phyloP scores from a whole-genome alignment of 495 filamentous ascomycete genomes.

The Xylaria flabelliformis region DNA sequence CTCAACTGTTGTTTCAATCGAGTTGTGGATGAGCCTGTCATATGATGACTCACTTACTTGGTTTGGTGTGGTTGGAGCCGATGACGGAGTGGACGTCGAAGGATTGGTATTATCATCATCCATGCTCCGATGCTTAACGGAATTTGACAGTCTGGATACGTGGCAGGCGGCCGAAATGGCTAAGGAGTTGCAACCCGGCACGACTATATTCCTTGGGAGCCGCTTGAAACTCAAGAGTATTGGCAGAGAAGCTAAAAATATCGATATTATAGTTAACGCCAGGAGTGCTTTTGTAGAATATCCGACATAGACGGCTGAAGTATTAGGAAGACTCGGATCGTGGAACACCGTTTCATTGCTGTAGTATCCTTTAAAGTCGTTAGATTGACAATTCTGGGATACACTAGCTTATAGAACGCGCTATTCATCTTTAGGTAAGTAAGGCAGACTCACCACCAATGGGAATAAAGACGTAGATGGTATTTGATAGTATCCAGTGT shows the following conservation, averaged over 20 bases:
- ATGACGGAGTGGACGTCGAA: not conserved
- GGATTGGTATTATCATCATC: not conserved
- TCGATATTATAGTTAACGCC: not conserved
- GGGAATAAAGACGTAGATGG: constrained; percentile 44
- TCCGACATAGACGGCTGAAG: not conserved
- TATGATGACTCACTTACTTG: not conserved
- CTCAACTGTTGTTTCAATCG: not conserved
- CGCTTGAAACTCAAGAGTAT: not conserved
- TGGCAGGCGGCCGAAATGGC: not conserved
- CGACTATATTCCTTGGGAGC: not conserved
- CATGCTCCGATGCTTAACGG: not conserved
- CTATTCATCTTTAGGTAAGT: not conserved
- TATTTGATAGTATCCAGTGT: constrained; percentile 53
- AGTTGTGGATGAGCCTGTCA: not conserved
- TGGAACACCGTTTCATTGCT: not conserved
- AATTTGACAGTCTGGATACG: not conserved
- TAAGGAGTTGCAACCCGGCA: not conserved
- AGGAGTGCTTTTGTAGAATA: not conserved
- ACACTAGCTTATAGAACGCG: not conserved
- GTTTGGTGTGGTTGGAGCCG: not conserved
- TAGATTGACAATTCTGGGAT: not conserved
- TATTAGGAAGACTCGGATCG: not conserved
- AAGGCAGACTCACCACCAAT: not conserved
- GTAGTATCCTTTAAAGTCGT: not conserved
- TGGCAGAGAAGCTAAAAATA: not conserved